phyloP scores from a whole-genome alignment of 2,329 filamentous ascomycete genomes.

The Huntiella moniliformis region DNA sequence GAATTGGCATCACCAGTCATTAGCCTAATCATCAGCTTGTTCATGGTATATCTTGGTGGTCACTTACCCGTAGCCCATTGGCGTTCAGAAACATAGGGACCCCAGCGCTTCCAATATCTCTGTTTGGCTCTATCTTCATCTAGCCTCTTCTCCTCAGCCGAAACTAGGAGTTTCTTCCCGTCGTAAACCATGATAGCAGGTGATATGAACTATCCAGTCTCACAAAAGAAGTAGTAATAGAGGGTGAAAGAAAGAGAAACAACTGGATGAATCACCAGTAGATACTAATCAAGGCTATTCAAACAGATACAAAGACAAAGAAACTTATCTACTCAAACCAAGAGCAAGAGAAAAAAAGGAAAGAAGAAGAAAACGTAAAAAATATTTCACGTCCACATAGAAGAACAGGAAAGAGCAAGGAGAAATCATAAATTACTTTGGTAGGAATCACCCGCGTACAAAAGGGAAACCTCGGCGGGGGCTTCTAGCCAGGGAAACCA shows the following conservation, averaged over 20 bases:
- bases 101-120: slow-evolving; percentile 98
- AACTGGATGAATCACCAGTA: neutral
- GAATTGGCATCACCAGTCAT: too few species aligned
- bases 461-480: too few species aligned
- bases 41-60: too few species aligned
- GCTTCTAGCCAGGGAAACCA: too few species aligned
- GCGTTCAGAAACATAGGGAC: slow-evolving; percentile 78
- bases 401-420: neutral
- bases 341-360: neutral
- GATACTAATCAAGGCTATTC: neutral
- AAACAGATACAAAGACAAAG: neutral
- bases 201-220: slow-evolving; percentile 2
- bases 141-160: slow-evolving; percentile 77
- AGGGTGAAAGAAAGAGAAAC: neutral
- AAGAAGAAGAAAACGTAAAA: neutral
- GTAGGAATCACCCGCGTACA: too few species aligned
- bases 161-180: slow-evolving; percentile 72
- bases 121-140: slow-evolving; percentile 64
- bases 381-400: too few species aligned
- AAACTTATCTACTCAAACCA: neutral
- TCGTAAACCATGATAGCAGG: slow-evolving; percentile 59
- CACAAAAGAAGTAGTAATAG: neutral
- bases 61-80: slow-evolving; percentile 80
- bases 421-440: neutral
- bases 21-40: too few species aligned